Conservation (phyloP, 208 protist species). For the Willaertia magna region DNA sequence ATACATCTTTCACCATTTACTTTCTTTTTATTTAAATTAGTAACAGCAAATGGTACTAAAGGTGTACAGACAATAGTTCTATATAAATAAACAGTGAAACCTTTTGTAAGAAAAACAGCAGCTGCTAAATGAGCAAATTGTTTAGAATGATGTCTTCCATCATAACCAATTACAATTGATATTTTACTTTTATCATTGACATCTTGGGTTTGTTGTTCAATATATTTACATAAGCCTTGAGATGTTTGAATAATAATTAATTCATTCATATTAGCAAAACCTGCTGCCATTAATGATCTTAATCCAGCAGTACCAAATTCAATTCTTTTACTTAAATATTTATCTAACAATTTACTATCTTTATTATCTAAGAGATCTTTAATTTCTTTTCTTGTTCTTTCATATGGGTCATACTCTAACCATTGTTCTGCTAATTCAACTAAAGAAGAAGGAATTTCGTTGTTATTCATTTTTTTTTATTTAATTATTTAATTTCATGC, state of each 20-base stretch:
- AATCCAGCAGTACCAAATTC: conserved; percentile 86
- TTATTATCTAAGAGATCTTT: neutral
- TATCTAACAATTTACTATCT: conserved; percentile 25
- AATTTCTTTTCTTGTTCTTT: neutral
- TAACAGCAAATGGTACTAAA: conserved; percentile 66
- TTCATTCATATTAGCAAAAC: conserved; percentile 83
- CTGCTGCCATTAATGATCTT: conserved; percentile 73
- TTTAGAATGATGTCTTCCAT: conserved; percentile 78
- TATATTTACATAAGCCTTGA: conserved; percentile 57
- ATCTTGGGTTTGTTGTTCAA: conserved; percentile 23
- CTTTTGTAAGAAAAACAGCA: conserved; percentile 56
- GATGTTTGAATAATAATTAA: conserved; percentile 85
- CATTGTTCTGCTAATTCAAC: neutral
- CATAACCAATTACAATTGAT: conserved; percentile 75
- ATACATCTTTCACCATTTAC: conserved; percentile 23
- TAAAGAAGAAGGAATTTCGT: neutral
- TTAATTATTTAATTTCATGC: no score
- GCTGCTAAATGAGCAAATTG: conserved; percentile 69
- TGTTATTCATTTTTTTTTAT: no score
- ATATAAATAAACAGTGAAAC: conserved; percentile 69
- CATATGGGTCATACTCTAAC: neutral
- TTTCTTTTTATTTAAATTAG: conserved; percentile 18
- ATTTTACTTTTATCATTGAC: neutral
- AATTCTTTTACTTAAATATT: conserved; percentile 62
- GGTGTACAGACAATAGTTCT: conserved; percentile 65